These are phyloP conservation scores for Epichloe bromicola DNA, from an alignment of 2,329 filamentous ascomycete species.

Conservation along the genomic window DNA sequence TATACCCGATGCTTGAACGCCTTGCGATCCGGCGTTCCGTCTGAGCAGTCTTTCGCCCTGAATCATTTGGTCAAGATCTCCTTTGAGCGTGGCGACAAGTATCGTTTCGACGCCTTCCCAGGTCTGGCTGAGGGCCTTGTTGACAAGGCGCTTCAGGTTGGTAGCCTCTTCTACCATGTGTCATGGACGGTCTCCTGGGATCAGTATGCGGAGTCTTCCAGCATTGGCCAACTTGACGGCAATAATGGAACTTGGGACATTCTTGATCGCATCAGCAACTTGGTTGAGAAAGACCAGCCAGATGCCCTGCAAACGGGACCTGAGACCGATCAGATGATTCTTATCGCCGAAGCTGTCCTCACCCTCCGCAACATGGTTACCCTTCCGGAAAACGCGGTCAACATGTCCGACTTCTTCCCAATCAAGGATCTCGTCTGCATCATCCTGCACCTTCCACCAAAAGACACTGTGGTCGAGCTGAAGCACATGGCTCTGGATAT, in stretches of 20 bases:
- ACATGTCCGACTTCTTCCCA: conserved; percentile 61
- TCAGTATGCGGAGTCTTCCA: conserved; percentile 36
- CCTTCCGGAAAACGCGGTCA: conserved; percentile 73
- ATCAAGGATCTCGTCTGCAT: conserved; percentile 76
- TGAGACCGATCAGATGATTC: conserved; percentile 57
- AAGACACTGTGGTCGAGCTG: conserved; percentile 63
- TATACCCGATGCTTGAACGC: conserved; percentile 81
- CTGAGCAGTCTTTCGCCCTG: conserved; percentile 84
- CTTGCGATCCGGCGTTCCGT: conserved; percentile 62
- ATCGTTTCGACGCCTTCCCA: conserved; percentile 84
- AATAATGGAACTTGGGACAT: conserved; percentile 37
- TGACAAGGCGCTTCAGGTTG: conserved; percentile 69
- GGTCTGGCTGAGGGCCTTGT: conserved; percentile 79
- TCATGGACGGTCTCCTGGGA: conserved; percentile 68
- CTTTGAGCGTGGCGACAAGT: conserved; percentile 87
- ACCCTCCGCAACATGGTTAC: conserved; percentile 96
- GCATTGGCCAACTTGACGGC: conserved; percentile 31
- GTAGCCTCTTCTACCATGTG: conserved; percentile 67
- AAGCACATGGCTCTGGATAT: conserved; percentile 89
- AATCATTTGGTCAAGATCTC: conserved; percentile 94
- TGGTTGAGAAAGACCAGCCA: conserved; percentile 45
- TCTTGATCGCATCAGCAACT: conserved; percentile 54
- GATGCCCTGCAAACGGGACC: conserved; percentile 61
- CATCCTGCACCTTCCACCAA: conserved; percentile 60
- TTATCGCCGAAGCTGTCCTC: conserved; percentile 74